Evolutionary conservation across 352 stramenopile species (phyloP).

Genomic region (Lagenidium giganteum): DNA sequence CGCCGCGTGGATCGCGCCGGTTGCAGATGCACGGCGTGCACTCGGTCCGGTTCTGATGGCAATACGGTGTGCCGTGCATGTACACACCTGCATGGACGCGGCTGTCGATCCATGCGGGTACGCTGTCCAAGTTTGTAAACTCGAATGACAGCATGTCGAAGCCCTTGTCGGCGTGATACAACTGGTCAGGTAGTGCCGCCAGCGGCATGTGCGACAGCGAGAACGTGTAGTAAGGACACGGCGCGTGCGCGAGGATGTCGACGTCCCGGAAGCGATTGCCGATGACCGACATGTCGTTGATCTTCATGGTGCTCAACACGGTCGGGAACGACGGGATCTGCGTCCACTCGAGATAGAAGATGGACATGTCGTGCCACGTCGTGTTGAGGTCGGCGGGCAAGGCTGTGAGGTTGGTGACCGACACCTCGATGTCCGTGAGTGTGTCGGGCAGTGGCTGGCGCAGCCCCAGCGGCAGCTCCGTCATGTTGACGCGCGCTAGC

Average conservation of each 20-base stretch:
- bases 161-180: constrained; percentile 7
- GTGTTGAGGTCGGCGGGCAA: neutral
- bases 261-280: constrained; percentile 6
- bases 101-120: constrained; percentile 24
- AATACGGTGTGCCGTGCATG: constrained; percentile 14
- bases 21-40: too few species aligned
- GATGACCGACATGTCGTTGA: constrained; percentile 17
- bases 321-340: constrained; percentile 4
- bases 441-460: constrained; percentile 4
- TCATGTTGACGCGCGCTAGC: constrained; percentile 8
- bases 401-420: constrained; percentile 1
- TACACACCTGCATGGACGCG: constrained; percentile 1
- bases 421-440: constrained; percentile 1
- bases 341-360: constrained; percentile 21
- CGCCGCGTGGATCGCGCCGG: constrained; percentile 3
- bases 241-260: neutral
- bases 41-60: too few species aligned
- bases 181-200: neutral
- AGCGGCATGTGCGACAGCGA: constrained; percentile 11
- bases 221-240: constrained; percentile 5
- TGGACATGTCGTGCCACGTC: constrained; percentile 8
- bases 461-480: constrained; percentile 1
- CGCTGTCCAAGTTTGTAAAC: constrained; percentile 12
- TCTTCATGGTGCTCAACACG: neutral
- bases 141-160: constrained; percentile 29